A percentile compares a stretch with the other conserved stretches of the same genome.
Evolutionary conservation across 345 rosid species (phyloP).

Genomic region (Microthlaspi erraticum): DNA sequence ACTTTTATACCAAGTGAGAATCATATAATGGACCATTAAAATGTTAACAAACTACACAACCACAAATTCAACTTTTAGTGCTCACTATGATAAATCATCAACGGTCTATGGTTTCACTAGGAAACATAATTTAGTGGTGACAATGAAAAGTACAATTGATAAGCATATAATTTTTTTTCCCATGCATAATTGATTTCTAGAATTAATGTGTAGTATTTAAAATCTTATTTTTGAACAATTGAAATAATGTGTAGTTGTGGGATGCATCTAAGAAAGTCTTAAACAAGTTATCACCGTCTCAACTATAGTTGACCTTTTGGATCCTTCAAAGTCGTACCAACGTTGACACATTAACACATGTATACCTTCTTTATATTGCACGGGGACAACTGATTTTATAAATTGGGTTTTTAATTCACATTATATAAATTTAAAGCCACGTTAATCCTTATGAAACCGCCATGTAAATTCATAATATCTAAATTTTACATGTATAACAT

Average conservation of each 20-base stretch:
- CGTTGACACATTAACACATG: conserved; percentile 45
- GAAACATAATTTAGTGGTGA: neutral
- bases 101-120: neutral
- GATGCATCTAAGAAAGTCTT: conserved; percentile 4
- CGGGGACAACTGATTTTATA: conserved; percentile 30
- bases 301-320: conserved; percentile 39
- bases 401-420: conserved; percentile 17
- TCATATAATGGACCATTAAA: neutral
- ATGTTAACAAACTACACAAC: neutral
- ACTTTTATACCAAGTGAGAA: neutral
- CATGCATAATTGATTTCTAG: neutral
- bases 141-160: neutral
- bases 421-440: conserved; percentile 28
- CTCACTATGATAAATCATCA: neutral
- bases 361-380: conserved; percentile 33
- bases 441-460: conserved; percentile 25
- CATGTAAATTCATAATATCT: conserved; percentile 3
- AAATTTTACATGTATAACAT: neutral
- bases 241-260: neutral
- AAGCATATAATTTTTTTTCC: neutral
- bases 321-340: conserved; percentile 31
- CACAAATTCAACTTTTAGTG: neutral
- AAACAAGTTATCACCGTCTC: conserved; percentile 22
- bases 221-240: too few species aligned
- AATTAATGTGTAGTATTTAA: neutral